Evolutionary conservation across 2,329 filamentous ascomycete genomes (phyloP).

Genomic region (Fusarium ramigenum): DNA sequence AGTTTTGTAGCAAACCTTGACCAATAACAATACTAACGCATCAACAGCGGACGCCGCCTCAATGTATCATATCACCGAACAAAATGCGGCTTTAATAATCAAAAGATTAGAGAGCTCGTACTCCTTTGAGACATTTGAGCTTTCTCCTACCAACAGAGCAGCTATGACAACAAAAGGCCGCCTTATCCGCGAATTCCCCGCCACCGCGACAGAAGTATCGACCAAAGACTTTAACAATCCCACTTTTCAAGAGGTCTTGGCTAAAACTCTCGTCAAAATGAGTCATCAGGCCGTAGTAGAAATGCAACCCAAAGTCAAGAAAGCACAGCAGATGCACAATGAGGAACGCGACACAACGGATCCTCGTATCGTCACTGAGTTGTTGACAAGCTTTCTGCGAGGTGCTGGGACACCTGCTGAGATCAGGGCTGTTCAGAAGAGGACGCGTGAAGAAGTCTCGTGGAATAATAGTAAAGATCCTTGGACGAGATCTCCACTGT

Average conservation of each 20-base stretch:
- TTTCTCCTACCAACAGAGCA: background rate
- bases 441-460: slow-evolving; percentile 61
- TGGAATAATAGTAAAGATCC: slow-evolving; percentile 48
- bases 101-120: background rate
- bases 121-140: background rate
- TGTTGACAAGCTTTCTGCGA: slow-evolving; percentile 53
- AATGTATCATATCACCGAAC: background rate
- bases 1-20: background rate
- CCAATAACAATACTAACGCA: fast-evolving
- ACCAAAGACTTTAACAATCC: background rate
- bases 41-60: background rate
- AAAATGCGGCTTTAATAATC: background rate
- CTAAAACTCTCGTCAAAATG: background rate
- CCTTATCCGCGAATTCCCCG: background rate
- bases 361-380: slow-evolving; percentile 62
- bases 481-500: slow-evolving; percentile 63
- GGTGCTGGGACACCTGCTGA: slow-evolving; percentile 45
- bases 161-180: background rate
- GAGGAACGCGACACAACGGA: slow-evolving; percentile 60
- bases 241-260: background rate
- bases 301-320: slow-evolving; percentile 41
- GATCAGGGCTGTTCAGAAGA: slow-evolving; percentile 53
- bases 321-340: slow-evolving; percentile 45
- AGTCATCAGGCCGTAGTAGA: background rate
- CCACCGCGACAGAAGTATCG: background rate